Evolutionary conservation across 2,329 filamentous ascomycete genomes (phyloP).

Genomic region (Grosmannia clavigera): DNA sequence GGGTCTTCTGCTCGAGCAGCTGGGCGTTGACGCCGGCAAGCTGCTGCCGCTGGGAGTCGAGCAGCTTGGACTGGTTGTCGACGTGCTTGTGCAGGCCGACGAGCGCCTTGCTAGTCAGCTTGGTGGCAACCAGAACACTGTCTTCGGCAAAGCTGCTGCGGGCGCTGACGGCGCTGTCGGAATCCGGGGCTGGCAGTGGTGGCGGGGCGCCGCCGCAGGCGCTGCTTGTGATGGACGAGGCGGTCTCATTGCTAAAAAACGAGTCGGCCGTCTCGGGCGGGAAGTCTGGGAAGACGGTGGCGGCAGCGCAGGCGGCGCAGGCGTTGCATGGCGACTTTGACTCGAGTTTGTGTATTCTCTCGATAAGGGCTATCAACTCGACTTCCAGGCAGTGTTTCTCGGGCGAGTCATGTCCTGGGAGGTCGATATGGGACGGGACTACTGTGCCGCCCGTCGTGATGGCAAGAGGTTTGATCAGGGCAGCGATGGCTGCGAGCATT

Average conservation of each 20-base stretch:
- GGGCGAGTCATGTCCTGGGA: slow-evolving; percentile 64
- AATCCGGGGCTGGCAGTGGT: background rate
- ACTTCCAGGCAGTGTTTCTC: slow-evolving; percentile 71
- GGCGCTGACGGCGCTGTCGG: slow-evolving; percentile 10
- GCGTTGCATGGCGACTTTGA: slow-evolving; percentile 40
- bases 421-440: slow-evolving; percentile 38
- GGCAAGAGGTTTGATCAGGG: slow-evolving; percentile 19
- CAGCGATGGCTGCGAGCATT: slow-evolving; percentile 17
- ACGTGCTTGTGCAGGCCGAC: slow-evolving; percentile 81
- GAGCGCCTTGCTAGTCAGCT: slow-evolving; percentile 70
- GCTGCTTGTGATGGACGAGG: slow-evolving; percentile 26
- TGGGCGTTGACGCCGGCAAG: slow-evolving; percentile 78
- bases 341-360: slow-evolving; percentile 73
- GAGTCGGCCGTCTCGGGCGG: slow-evolving; percentile 63
- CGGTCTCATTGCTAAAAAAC: slow-evolving; percentile 46
- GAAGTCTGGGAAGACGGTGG: slow-evolving; percentile 59
- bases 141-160: slow-evolving; percentile 16
- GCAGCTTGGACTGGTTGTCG: slow-evolving; percentile 84
- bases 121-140: slow-evolving; percentile 27
- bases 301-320: slow-evolving; percentile 30
- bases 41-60: slow-evolving; percentile 75
- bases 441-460: slow-evolving; percentile 13
- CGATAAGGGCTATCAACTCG: slow-evolving; percentile 67
- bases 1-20: slow-evolving; percentile 71
- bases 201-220: slow-evolving; percentile 4